These are phyloP conservation scores for Solanum chilense DNA, from an alignment of 257 asterid species.

Conservation along the genomic window DNA sequence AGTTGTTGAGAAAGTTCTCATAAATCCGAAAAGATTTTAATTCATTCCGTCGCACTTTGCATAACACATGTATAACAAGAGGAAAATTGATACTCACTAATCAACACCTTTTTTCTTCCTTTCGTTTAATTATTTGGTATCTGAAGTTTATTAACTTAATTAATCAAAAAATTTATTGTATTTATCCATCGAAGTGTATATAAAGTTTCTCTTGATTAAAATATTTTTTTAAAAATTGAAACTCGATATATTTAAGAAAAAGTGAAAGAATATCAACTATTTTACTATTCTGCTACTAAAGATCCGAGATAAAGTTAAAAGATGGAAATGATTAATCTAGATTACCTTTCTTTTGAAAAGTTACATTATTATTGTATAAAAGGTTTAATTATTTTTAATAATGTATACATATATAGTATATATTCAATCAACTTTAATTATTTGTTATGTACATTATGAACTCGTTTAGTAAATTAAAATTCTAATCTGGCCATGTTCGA, in stretches of 20 bases:
- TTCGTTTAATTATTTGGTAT: neutral
- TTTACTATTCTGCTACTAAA: neutral
- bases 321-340: neutral
- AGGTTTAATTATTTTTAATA: neutral
- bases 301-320: neutral
- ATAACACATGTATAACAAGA: neutral
- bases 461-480: neutral
- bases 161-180: neutral
- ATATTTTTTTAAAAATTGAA: neutral
- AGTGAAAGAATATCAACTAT: neutral
- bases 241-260: neutral
- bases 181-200: neutral
- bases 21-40: no score
- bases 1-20: neutral
- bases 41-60: rapidly evolving
- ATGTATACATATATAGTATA: neutral
- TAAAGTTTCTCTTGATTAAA: neutral
- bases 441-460: neutral
- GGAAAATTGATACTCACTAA: neutral
- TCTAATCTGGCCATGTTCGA: neutral
- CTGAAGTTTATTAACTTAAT: neutral
- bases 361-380: neutral
- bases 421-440: neutral
- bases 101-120: neutral
- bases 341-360: neutral